phyloP scores from a whole-genome alignment of 495 filamentous ascomycete genomes.

The Elasticomyces elasticus region DNA sequence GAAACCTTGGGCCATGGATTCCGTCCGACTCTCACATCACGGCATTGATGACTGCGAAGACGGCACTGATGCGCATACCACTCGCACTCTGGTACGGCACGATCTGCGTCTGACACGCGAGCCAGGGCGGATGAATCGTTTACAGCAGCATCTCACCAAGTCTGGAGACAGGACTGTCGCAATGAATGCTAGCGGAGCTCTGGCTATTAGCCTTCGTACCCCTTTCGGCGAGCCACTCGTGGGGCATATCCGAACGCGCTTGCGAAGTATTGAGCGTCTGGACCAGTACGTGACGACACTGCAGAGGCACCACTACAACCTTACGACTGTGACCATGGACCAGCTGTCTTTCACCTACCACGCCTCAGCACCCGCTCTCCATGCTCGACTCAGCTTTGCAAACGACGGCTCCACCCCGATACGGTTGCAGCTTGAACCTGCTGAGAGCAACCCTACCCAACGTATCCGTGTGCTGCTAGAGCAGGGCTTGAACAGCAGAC shows the following conservation, averaged over 20 bases:
- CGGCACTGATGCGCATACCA: neutral
- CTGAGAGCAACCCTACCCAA: conserved; percentile 59
- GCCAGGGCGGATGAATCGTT: conserved; percentile 8
- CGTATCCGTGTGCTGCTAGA: conserved; percentile 57
- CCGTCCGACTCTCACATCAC: conserved; percentile 11
- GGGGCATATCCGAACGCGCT: conserved; percentile 41
- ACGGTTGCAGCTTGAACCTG: conserved; percentile 44
- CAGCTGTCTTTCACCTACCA: conserved; percentile 54
- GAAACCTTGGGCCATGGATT: conserved; percentile 13
- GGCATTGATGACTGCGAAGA: conserved; percentile 2
- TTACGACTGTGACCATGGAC: conserved; percentile 48
- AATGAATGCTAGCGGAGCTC: conserved; percentile 49
- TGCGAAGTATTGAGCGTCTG: conserved; percentile 53
- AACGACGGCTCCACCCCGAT: conserved; percentile 20
- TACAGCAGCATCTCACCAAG: conserved; percentile 3
- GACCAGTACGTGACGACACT: conserved; percentile 56
- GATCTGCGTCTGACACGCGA: conserved; percentile 12
- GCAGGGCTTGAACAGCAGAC: conserved; percentile 48
- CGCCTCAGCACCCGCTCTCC: conserved; percentile 15
- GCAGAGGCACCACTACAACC: conserved; percentile 41
- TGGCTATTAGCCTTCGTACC: conserved; percentile 48
- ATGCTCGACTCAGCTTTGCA: conserved; percentile 32
- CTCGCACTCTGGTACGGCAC: neutral
- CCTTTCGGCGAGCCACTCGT: conserved; percentile 49
- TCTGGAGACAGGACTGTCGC: conserved; percentile 46